A percentile compares a stretch with the other conserved stretches of the same genome.
These are phyloP conservation scores for Hortiboletus campestris DNA, from an alignment of 768 basidiomycete species.

Conservation along the genomic window DNA sequence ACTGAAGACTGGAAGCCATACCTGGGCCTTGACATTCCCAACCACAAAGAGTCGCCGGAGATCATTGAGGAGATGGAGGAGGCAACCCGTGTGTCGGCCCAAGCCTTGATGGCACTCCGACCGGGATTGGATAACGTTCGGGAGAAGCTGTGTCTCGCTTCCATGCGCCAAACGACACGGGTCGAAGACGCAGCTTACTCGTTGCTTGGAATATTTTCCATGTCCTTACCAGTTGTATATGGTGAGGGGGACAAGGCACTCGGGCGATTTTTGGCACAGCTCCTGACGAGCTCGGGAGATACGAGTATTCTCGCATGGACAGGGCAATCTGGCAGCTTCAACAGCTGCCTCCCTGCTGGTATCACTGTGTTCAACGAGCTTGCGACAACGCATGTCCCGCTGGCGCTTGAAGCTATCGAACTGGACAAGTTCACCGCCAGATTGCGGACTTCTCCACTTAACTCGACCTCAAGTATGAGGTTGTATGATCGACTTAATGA, in stretches of 20 bases:
- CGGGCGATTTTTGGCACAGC: not conserved
- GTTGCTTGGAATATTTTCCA: not conserved
- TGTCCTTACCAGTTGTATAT: not conserved
- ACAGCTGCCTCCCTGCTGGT: not conserved
- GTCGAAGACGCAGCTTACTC: not conserved
- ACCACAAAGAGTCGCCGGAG: not conserved
- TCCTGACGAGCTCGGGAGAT: not conserved
- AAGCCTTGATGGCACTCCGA: not conserved
- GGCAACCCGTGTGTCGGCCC: not conserved
- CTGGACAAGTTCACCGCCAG: not conserved
- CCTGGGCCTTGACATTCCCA: not conserved
- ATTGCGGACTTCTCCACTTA: not conserved
- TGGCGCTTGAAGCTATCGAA: not conserved
- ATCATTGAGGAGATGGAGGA: not conserved
- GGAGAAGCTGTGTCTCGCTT: not conserved
- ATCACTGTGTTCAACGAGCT: not conserved
- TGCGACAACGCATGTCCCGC: not conserved
- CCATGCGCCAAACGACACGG: constrained; percentile 3
- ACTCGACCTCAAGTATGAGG: not conserved
- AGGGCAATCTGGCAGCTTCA: not conserved
- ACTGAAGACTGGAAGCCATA: not conserved
- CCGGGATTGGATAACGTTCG: not conserved
- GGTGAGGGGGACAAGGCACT: not conserved
- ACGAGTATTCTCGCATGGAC: not conserved
- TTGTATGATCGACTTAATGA: not conserved